Percentiles rank a stretch among this genome's conserved stretches.
Conservation (phyloP, 345 rosid genomes). For the Gossypium arboreum region DNA sequence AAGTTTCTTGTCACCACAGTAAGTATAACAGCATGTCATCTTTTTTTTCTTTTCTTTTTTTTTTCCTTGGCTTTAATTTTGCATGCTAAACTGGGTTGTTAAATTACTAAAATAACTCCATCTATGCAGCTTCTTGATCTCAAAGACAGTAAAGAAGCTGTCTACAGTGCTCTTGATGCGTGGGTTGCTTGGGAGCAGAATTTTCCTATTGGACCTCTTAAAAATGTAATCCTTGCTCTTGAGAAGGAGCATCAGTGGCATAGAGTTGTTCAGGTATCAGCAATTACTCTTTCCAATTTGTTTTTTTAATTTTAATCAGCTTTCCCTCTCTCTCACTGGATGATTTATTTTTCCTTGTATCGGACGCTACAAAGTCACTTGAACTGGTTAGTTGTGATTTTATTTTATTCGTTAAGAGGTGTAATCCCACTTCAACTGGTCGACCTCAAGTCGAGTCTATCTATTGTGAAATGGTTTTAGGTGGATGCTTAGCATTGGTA, state of each 20-base stretch:
- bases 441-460: not conserved
- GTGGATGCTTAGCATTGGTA: not conserved
- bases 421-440: not conserved
- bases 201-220: slow-evolving; percentile 76
- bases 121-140: slow-evolving; percentile 64
- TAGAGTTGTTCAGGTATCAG: slow-evolving; percentile 70
- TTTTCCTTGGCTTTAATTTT: not conserved
- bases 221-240: slow-evolving; percentile 58
- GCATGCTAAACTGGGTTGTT: slow-evolving; percentile 10
- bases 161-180: slow-evolving; percentile 89
- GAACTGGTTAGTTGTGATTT: not conserved
- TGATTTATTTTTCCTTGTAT: not conserved
- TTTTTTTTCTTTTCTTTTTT: not conserved
- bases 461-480: not conserved
- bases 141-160: slow-evolving; percentile 71
- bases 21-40: slow-evolving; percentile 23
- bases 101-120: slow-evolving; percentile 4
- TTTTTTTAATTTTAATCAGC: not conserved
- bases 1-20: slow-evolving; percentile 66
- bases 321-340: not conserved
- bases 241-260: slow-evolving; percentile 93
- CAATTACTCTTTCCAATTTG: slow-evolving; percentile 1
- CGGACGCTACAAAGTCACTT: not conserved
- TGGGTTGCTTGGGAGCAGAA: slow-evolving; percentile 95
- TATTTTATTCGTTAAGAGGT: not conserved